Evolutionary conservation across 1,284 basidiomycete species (phyloP), one percentile per base, ranked within the genome.

Genomic region (Blastosporella zonata): DNA sequence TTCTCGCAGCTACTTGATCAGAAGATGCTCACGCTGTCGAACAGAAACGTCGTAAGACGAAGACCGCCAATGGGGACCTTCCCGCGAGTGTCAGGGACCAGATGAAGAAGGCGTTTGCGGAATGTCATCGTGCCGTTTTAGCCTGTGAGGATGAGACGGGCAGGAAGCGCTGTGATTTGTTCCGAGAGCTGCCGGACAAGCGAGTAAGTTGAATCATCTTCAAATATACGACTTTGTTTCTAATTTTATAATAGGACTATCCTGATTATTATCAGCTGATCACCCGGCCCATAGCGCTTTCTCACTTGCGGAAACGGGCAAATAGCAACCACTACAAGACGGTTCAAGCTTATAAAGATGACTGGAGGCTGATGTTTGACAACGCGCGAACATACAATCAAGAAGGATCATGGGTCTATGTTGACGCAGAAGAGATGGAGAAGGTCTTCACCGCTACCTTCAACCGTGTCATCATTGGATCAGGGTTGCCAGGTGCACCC

Each of bases 321-420:
- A 84, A 80, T 52, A 77, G 80, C 50, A 77, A 79, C 31, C 76
- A 81, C 48, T 92, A 94, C 74, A 91, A 91, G 69, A 83, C 73
- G 36, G 82, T 94, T 36, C 71, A 79, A 28, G 73, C 78, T 42
- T 94, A 87, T 72, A 77, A 79, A 46, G 81, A 83, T 43, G 95
- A 98, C 68, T 92, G 92, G 79, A 73, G 75, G 58, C 78, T 93
- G 43, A 93, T 98, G 87, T 96, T 96, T 68, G 78, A 82, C 64
- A 99, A 99, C 63, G 95, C 96, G 3, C 82, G 89, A 61, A 89
- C 82, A 34, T 96, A 93, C 72, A 91, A 95, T 67, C 83, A 86
- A 63, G 89, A 91, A 67, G 88, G 84, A 1, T 93, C 90, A 0
- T 89, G 91, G 86, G 94, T 98, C 23, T 97, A 93, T 70, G 78